Conservation (phyloP, 192 early-diverging fungal species). For the Backusella morwellensis region DNA sequence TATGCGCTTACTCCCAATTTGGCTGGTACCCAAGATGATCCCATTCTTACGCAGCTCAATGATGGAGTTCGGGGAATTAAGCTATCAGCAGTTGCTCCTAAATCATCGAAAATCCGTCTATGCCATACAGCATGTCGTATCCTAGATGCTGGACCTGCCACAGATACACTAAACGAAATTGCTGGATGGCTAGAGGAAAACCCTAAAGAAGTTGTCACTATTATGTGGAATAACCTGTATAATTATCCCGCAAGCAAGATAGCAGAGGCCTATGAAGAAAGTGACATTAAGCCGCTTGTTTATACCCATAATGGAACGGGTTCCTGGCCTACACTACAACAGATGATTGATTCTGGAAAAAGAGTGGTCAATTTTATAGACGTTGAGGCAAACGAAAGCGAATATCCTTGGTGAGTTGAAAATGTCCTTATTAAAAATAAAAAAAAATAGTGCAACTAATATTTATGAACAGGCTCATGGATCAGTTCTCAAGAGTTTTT, state of each 20-base stretch:
- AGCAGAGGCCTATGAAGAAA: conserved; percentile 10
- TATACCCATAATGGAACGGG: conserved; percentile 36
- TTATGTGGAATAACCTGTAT: conserved; percentile 68
- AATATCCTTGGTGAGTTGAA: conserved; percentile 61
- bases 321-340: conserved; percentile 64
- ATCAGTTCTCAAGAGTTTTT: conserved; percentile 57
- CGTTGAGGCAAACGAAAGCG: conserved; percentile 41
- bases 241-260: conserved; percentile 46
- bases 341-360: conserved; percentile 63
- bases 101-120: conserved; percentile 41
- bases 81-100: conserved; percentile 48
- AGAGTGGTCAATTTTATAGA: conserved; percentile 65
- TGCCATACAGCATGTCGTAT: conserved; percentile 62
- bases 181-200: conserved; percentile 58
- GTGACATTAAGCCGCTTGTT: conserved; percentile 17
- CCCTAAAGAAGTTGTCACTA: conserved; percentile 71
- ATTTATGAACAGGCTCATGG: conserved; percentile 44
- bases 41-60: conserved; percentile 61
- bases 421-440: background rate
- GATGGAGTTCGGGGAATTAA: conserved; percentile 74
- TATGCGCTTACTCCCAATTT: conserved; percentile 50
- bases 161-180: conserved; percentile 49
- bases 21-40: conserved; percentile 61
- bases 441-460: background rate
- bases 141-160: conserved; percentile 56